Percentiles rank a stretch among this genome's conserved stretches.
phyloP scores from a whole-genome alignment of 768 basidiomycete genomes.

The Amanita rubescens region DNA sequence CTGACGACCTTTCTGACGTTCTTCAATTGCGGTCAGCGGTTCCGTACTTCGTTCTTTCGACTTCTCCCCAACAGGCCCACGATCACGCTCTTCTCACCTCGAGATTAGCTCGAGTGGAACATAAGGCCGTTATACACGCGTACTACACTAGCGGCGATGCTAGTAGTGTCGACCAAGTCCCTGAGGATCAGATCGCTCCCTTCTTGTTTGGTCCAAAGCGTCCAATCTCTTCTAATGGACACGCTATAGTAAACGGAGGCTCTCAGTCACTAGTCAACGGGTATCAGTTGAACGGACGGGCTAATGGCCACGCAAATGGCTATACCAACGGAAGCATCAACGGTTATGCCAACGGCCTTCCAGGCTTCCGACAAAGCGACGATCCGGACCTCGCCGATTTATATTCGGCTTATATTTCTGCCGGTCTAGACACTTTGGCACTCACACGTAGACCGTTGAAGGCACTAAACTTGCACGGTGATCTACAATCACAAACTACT shows the following conservation, averaged over 20 bases:
- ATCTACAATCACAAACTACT: constrained; percentile 53
- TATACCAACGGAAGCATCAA: constrained; percentile 12
- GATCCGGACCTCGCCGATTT: constrained; percentile 24
- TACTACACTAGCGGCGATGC: constrained; percentile 48
- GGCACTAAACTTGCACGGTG: constrained; percentile 46
- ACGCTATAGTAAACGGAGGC: background rate
- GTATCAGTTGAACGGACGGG: constrained; percentile 18
- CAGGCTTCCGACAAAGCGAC: constrained; percentile 9
- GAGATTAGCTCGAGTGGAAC: constrained; percentile 61
- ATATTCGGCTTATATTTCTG: constrained; percentile 60
- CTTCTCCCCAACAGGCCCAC: constrained; percentile 72
- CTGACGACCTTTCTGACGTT: constrained; percentile 58
- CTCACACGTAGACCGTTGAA: constrained; percentile 54
- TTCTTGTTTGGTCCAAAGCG: constrained; percentile 49
- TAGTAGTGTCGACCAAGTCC: constrained; percentile 40
- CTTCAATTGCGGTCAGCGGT: constrained; percentile 72
- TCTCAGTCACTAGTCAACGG: background rate
- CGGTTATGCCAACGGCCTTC: constrained; percentile 17
- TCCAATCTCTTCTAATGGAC: constrained; percentile 25
- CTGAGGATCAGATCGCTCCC: constrained; percentile 49
- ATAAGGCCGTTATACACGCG: constrained; percentile 77
- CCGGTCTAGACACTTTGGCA: constrained; percentile 55
- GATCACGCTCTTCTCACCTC: constrained; percentile 87
- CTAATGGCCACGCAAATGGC: constrained; percentile 19
- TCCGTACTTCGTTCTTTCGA: constrained; percentile 77